A percentile compares a stretch with the other conserved stretches of the same genome.
Conservation (phyloP, 2,329 filamentous ascomycete species). For the Scedosporium apiospermum region DNA sequence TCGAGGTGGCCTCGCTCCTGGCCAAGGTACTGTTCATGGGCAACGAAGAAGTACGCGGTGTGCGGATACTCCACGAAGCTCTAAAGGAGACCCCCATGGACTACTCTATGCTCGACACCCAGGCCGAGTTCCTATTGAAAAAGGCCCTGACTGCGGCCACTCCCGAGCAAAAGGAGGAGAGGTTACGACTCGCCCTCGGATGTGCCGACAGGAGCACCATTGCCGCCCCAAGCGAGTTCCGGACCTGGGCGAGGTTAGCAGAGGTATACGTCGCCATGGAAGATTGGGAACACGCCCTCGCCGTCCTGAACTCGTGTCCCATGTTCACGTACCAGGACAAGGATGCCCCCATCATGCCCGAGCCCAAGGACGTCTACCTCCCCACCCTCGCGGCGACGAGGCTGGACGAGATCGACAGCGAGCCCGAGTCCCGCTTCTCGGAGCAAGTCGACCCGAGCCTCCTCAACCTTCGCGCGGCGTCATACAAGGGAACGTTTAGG, state of each 20-base stretch:
- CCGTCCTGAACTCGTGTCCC: constrained; percentile 94
- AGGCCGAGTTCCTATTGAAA: constrained; percentile 81
- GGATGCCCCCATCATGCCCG: constrained; percentile 88
- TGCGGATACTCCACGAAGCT: constrained; percentile 77
- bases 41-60: constrained; percentile 93
- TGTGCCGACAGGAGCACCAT: constrained; percentile 93
- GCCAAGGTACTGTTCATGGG: constrained; percentile 88
- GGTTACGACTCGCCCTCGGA: constrained; percentile 77
- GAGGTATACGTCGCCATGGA: constrained; percentile 92
- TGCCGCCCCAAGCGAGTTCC: constrained; percentile 92
- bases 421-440: constrained; percentile 67
- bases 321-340: constrained; percentile 99
- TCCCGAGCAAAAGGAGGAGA: constrained; percentile 49
- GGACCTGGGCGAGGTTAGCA: constrained; percentile 87
- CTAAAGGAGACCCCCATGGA: constrained; percentile 94
- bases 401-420: constrained; percentile 93
- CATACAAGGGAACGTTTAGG: constrained; percentile 91
- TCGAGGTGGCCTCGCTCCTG: constrained; percentile 87
- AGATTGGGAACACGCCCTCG: constrained; percentile 90
- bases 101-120: constrained; percentile 89
- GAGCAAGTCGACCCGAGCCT: constrained; percentile 85
- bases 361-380: constrained; percentile 78
- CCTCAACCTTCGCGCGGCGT: constrained; percentile 74
- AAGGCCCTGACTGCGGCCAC: constrained; percentile 57
- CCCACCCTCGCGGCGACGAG: constrained; percentile 82